Conservation (phyloP, 2,329 filamentous ascomycete genomes). For the Ophiocordyceps sinensis region DNA sequence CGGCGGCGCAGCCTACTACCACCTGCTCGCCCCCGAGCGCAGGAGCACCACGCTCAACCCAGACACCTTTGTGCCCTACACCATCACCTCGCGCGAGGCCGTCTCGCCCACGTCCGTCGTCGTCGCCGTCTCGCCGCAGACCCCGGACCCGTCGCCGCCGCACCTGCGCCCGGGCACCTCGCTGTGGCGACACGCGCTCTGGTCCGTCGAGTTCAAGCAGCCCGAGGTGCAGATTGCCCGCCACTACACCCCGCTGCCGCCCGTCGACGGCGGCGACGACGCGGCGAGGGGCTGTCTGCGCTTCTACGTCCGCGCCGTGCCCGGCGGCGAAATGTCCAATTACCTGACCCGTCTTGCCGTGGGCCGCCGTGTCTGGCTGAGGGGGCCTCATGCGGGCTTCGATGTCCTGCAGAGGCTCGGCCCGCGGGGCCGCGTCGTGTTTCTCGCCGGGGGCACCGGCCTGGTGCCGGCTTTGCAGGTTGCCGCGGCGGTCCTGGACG, state of each 20-base stretch:
- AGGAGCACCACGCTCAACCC: conserved; percentile 33
- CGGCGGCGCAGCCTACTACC: conserved; percentile 13
- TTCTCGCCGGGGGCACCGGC: conserved; percentile 84
- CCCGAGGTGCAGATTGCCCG: conserved; percentile 84
- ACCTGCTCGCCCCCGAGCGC: conserved; percentile 10
- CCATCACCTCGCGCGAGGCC: conserved; percentile 42
- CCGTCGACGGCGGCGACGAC: conserved; percentile 15
- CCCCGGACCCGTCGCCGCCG: conserved; percentile 12
- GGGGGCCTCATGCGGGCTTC: conserved; percentile 66
- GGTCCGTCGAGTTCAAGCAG: conserved; percentile 89
- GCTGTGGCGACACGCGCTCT: conserved; percentile 43
- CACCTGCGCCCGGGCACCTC: conserved; percentile 12
- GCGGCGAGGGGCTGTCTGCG: conserved; percentile 36
- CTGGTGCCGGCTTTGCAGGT: conserved; percentile 82
- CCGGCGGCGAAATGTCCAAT: conserved; percentile 70
- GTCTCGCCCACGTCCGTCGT: conserved; percentile 56
- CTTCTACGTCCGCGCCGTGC: conserved; percentile 66
- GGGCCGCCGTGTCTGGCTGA: conserved; percentile 54
- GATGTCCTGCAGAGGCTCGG: conserved; percentile 23
- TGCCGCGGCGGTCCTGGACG: conserved; percentile 44
- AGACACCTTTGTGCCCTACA: conserved; percentile 50
- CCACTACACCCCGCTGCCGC: conserved; percentile 79
- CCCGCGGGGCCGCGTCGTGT: conserved; percentile 41
- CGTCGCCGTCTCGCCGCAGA: conserved; percentile 42
- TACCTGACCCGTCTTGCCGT: conserved; percentile 56